A percentile compares a stretch with the other conserved stretches of the same genome.
Evolutionary conservation across 768 basidiomycete genomes (phyloP).

Genomic region (Strobilomyces dryophilus): DNA sequence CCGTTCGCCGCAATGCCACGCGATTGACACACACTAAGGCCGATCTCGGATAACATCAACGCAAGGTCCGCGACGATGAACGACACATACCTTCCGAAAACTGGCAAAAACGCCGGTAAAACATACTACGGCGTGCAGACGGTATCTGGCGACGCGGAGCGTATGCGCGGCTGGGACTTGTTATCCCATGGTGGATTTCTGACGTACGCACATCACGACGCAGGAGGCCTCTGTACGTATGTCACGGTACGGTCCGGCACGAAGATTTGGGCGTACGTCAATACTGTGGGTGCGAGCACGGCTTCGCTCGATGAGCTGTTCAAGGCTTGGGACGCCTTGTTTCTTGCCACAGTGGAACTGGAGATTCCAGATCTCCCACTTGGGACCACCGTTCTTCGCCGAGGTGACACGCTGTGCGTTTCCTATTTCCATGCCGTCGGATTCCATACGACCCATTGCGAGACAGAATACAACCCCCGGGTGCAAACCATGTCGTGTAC

Average conservation of each 20-base stretch:
- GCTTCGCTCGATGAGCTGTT: neutral
- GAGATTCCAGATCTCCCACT: neutral
- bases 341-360: neutral
- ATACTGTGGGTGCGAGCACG: neutral
- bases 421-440: no score
- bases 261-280: neutral
- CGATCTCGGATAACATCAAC: neutral
- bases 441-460: neutral
- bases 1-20: no score
- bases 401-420: neutral
- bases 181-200: neutral
- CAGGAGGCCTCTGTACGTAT: neutral
- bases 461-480: constrained; percentile 1
- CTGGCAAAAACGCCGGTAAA: no score
- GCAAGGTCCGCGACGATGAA: neutral
- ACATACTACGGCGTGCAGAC: neutral
- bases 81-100: no score
- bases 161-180: neutral
- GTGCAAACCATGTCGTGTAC: neutral
- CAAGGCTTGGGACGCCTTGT: neutral
- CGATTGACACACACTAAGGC: neutral
- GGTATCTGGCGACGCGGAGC: neutral
- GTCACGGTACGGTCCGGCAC: neutral
- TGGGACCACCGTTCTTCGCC: neutral
- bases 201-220: neutral